Evolutionary conservation across 176 grass and related monocot species (phyloP).

Genomic region (Leersia perrieri): DNA sequence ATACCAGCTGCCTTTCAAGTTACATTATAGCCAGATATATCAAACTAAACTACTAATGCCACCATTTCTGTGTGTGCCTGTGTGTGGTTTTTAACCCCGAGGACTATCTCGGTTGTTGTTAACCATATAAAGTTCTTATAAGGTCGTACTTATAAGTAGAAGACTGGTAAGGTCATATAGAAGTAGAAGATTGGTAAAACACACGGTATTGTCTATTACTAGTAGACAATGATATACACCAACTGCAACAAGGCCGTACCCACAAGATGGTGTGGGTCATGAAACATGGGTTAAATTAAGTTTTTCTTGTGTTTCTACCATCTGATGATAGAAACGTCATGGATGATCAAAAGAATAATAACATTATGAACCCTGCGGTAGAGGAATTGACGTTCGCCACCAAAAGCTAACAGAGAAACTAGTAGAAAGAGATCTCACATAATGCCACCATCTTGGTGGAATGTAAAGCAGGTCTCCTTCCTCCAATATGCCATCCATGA

Average conservation of each 20-base stretch:
- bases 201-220: neutral
- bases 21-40: neutral
- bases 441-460: conserved; percentile 97
- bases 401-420: conserved; percentile 92
- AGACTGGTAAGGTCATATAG: no score
- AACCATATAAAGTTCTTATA: no score
- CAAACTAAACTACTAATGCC: neutral
- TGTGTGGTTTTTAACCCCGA: neutral
- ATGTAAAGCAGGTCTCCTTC: conserved; percentile 97
- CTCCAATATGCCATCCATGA: conserved; percentile 80
- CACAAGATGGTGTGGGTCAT: conserved; percentile 25
- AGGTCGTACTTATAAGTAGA: no score
- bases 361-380: conserved; percentile 22
- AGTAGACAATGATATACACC: conserved; percentile 41
- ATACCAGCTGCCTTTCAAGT: neutral
- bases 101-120: neutral
- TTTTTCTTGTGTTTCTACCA: conserved; percentile 13
- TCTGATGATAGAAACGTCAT: conserved; percentile 22
- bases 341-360: conserved; percentile 25
- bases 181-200: neutral
- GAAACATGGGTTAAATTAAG: conserved; percentile 15
- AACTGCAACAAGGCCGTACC: neutral
- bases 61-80: neutral
- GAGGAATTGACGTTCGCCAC: conserved; percentile 55
- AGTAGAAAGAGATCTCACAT: conserved; percentile 83